Conservation (phyloP, 257 asterid species). For the Salvia rosmarinus region DNA sequence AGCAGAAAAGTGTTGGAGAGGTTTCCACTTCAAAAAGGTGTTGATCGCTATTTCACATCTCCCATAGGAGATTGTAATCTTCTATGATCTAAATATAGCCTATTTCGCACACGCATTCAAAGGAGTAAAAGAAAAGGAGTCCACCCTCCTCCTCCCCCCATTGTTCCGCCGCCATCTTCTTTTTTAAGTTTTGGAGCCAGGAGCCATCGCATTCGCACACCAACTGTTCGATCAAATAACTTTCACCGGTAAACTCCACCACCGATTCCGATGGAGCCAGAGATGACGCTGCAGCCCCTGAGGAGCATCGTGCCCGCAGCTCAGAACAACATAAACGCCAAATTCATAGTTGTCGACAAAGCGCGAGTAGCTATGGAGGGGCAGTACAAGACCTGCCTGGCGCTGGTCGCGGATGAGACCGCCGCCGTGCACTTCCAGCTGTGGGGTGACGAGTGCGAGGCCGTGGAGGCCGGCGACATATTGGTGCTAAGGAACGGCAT, state of each 20-base stretch:
- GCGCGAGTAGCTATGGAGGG: slow-evolving; percentile 47
- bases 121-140: no score
- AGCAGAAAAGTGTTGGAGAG: no score
- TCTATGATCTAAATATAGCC: no score
- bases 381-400: neutral
- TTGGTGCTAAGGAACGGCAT: slow-evolving; percentile 56
- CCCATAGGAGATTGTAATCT: no score
- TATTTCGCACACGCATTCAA: no score
- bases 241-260: neutral
- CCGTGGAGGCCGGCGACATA: slow-evolving; percentile 65
- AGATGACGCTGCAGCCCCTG: slow-evolving; percentile 37
- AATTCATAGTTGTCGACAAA: slow-evolving; percentile 71
- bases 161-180: no score
- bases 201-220: neutral
- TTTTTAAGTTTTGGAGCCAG: no score
- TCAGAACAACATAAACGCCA: slow-evolving; percentile 15
- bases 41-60: no score
- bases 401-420: slow-evolving; percentile 75
- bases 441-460: slow-evolving; percentile 79
- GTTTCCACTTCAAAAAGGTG: no score
- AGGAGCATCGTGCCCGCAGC: slow-evolving; percentile 41
- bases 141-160: no score
- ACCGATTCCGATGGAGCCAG: slow-evolving; percentile 19
- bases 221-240: slow-evolving; percentile 31
- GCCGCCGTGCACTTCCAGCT: slow-evolving; percentile 83